phyloP scores from a whole-genome alignment of 2,329 filamentous ascomycete species.

The Hypoxylon sp. region DNA sequence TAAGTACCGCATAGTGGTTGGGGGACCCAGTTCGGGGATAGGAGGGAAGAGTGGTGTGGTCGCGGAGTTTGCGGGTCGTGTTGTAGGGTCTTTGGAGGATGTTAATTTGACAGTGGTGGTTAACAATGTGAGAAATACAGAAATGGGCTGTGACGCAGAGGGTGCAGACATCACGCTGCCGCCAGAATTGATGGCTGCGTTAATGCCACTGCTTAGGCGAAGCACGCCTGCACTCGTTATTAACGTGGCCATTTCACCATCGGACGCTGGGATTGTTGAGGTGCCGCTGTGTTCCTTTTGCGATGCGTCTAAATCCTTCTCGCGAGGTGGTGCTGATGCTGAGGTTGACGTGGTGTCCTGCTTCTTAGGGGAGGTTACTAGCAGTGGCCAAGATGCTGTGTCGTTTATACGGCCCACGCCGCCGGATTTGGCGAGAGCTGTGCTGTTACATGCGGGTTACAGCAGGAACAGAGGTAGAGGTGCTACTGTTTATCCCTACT shows the following conservation, averaged over 20 bases:
- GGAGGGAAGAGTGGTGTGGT: neutral
- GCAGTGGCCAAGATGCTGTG: neutral
- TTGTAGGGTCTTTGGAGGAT: slow-evolving; percentile 43
- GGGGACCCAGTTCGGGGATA: slow-evolving; percentile 54
- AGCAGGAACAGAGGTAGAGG: neutral
- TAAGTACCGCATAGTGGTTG: slow-evolving; percentile 58
- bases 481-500: slow-evolving; percentile 19
- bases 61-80: slow-evolving; percentile 46
- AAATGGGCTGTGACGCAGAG: neutral
- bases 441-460: slow-evolving; percentile 17
- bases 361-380: slow-evolving; percentile 1
- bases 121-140: slow-evolving; percentile 60
- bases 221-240: slow-evolving; percentile 44
- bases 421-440: slow-evolving; percentile 15
- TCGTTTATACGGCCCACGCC: slow-evolving; percentile 16
- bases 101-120: slow-evolving; percentile 64
- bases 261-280: neutral
- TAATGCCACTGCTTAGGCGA: slow-evolving; percentile 44
- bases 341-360: slow-evolving; percentile 22
- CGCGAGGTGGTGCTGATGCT: neutral
- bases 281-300: neutral
- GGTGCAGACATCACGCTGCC: slow-evolving; percentile 35
- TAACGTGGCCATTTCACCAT: slow-evolving; percentile 39
- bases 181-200: slow-evolving; percentile 37
- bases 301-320: neutral